Percentiles rank a stretch among this genome's conserved stretches.
Conservation (phyloP, 345 rosid genomes). For the Hibiscus syriacus region DNA sequence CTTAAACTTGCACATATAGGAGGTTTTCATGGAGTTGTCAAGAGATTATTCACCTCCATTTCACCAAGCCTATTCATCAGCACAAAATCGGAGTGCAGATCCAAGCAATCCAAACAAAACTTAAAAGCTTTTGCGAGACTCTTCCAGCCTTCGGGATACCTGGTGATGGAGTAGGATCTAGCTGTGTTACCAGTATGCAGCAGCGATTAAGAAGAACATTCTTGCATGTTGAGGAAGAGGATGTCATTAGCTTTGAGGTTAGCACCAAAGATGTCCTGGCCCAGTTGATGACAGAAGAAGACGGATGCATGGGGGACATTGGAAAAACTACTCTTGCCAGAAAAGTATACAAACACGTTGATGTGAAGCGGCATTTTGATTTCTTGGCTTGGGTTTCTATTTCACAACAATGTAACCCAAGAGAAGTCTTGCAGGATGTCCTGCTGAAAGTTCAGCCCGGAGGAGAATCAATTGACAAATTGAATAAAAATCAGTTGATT, state of each 20-base stretch:
- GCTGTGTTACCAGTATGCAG: neutral
- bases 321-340: too few species aligned
- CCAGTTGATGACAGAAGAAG: neutral
- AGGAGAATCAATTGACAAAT: too few species aligned
- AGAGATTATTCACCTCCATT: neutral
- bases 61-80: neutral
- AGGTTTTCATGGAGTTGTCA: neutral
- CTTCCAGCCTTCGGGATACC: neutral
- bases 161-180: neutral
- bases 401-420: slow-evolving; percentile 20
- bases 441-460: slow-evolving; percentile 8
- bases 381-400: too few species aligned
- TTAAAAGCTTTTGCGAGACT: neutral
- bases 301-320: slow-evolving; percentile 36
- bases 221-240: too few species aligned
- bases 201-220: too few species aligned
- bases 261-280: too few species aligned
- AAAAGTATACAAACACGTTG: too few species aligned
- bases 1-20: neutral
- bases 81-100: neutral
- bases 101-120: neutral
- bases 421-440: slow-evolving; percentile 23
- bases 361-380: too few species aligned
- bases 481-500: neutral
- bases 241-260: too few species aligned